Evolutionary conservation across 441 rosid species (phyloP).

Genomic region (Bruguiera hainesii): DNA sequence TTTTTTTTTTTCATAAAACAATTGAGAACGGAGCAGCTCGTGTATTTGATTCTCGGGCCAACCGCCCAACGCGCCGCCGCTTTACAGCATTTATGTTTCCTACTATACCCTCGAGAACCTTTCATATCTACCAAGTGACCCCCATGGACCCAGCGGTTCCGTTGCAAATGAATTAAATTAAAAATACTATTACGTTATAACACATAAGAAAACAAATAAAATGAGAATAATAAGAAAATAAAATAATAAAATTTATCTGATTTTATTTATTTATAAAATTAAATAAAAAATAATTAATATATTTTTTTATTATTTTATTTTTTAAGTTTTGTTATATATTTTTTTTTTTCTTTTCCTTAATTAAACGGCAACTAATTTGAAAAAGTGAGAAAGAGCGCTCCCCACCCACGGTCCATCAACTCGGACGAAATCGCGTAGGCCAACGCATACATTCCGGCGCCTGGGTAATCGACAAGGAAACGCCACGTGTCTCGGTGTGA

Average conservation of each 20-base stretch:
- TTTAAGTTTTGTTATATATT: too few species aligned
- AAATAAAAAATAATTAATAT: too few species aligned
- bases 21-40: too few species aligned
- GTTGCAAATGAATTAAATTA: neutral
- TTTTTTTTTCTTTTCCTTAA: too few species aligned
- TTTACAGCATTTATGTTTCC: neutral
- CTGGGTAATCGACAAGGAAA: conserved; percentile 12
- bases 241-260: too few species aligned
- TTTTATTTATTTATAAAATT: too few species aligned
- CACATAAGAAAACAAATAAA: too few species aligned
- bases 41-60: too few species aligned
- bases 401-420: neutral
- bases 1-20: too few species aligned
- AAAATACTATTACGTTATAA: too few species aligned
- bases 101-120: neutral
- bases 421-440: conserved; percentile 26
- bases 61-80: conserved; percentile 11
- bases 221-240: too few species aligned
- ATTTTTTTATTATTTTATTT: too few species aligned
- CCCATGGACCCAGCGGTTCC: neutral
- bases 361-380: conserved; percentile 1
- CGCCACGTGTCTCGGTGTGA: conserved; percentile 14
- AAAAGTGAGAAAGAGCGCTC: conserved; percentile 8
- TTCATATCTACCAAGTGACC: conserved; percentile 2
- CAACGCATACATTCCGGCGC: conserved; percentile 24